Evolutionary conservation across 1,139 yeast species (phyloP), one percentile per base, ranked within the genome.

Genomic region (Candida glucosophila): DNA sequence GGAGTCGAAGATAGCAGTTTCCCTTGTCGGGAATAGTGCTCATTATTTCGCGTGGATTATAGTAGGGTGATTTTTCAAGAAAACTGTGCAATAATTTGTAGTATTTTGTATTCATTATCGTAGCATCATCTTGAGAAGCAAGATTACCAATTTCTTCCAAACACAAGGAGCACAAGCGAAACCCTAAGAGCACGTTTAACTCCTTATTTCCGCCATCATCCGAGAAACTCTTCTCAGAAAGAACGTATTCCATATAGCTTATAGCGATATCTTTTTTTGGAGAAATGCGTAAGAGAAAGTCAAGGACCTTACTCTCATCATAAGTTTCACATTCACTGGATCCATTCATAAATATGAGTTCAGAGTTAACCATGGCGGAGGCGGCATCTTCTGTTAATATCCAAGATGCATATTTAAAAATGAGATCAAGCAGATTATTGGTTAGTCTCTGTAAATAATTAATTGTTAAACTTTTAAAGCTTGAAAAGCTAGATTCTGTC

Each of bases 331-430:
- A 69, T 40, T 74, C 77, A 9, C 68, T 64, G 0, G 79, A 57
- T 29, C 78, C 80, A 33, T 72, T 77, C 63, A 83, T 63, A 37
- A 88, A 88, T 0, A 88, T 58, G 6, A 62, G 55, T 17, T 61
- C 50, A 4, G 71, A 73, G 31, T 58, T 54, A 2, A 48, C 43
- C 2, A 54, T 49, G 22, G 64, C 57, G 9, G 36, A 31, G 4
- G 37, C 35, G 6, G 22, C 30, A 8, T 38, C 35, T 5, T 56
- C 50, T 6, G 48, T 38, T 16, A 81, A 51, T 1, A 82, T 64
- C 73, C 78, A 72, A 19, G 55, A 47, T 0, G 82, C 54, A 45
- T 64, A 81, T 33, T 74, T 58, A 26, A 83, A 66, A 2, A 85
- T 64, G 12, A 81, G 45, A 15, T 64, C 69, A 15, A 80, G 39